Percentiles rank a stretch among this genome's conserved stretches.
These are phyloP conservation scores for Candida frijolesensis DNA, from an alignment of 1,139 yeast genomes.

Conservation along the genomic window DNA sequence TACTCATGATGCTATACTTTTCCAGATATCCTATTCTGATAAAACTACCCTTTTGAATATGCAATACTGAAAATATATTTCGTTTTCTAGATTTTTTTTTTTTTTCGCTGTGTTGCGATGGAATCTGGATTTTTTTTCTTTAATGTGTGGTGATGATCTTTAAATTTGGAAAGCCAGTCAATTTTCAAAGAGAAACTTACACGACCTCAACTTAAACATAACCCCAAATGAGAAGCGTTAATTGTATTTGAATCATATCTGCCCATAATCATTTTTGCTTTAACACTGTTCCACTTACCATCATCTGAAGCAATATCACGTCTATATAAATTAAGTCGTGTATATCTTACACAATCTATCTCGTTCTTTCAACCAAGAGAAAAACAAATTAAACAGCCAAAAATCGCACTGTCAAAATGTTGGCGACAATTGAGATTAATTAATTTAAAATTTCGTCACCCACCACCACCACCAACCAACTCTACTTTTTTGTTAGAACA, in stretches of 20 bases:
- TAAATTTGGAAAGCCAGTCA: no score
- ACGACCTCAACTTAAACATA: no score
- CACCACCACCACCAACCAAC: neutral
- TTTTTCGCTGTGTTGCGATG: slow-evolving; percentile 3
- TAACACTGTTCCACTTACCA: neutral
- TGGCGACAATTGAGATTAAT: neutral
- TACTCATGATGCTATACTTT: slow-evolving; percentile 10
- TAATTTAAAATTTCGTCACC: neutral
- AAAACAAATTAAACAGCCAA: no score
- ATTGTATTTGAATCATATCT: no score
- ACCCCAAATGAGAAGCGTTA: no score
- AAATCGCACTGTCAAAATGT: no score
- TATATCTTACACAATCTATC: neutral
- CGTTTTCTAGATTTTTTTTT: slow-evolving; percentile 2
- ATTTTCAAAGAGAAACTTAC: no score
- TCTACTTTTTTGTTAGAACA: neutral
- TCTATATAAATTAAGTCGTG: slow-evolving; percentile 1
- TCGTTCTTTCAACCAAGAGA: neutral
- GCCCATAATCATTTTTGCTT: no score
- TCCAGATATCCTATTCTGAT: no score
- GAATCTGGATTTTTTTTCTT: neutral
- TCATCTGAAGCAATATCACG: neutral
- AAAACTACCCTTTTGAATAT: no score
- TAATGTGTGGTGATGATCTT: neutral
- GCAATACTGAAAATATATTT: neutral